Percentiles rank a stretch among this genome's conserved stretches.
Evolutionary conservation across 177 flowering plant species (phyloP).

Genomic region (Vitis hybrid): DNA sequence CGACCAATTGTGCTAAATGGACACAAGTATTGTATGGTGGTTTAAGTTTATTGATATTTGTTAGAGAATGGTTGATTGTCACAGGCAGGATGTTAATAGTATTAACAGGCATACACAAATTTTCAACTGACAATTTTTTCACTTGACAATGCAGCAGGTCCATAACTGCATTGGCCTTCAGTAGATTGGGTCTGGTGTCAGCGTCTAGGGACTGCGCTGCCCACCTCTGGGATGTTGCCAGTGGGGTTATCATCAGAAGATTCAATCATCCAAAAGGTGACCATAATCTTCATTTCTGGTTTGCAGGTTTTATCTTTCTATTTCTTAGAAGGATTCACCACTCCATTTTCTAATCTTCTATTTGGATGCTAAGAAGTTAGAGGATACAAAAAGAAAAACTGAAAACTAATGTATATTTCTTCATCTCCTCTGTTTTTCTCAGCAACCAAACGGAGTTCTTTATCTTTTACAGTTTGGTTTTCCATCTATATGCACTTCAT

Average conservation of each 20-base stretch:
- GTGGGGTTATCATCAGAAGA: constrained; percentile 27
- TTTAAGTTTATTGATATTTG: constrained; percentile 14
- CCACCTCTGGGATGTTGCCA: constrained; percentile 51
- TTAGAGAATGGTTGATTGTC: not conserved
- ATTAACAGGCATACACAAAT: not conserved
- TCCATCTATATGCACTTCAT: too few relatives aligned
- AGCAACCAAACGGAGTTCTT: too few relatives aligned
- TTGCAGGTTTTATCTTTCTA: too few relatives aligned
- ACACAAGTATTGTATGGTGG: constrained; percentile 57
- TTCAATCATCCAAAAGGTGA: constrained; percentile 52
- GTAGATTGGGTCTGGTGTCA: constrained; percentile 39
- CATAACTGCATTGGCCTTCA: constrained; percentile 50
- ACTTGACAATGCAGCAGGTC: constrained; percentile 36
- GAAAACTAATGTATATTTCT: not conserved
- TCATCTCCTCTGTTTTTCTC: too few relatives aligned
- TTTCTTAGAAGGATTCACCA: not conserved
- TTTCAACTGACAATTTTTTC: not conserved
- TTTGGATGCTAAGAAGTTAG: not conserved
- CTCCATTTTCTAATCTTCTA: not conserved
- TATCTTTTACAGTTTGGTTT: too few relatives aligned
- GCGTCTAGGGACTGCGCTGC: constrained; percentile 58
- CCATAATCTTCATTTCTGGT: not conserved
- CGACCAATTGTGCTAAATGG: constrained; percentile 35
- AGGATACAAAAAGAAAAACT: not conserved
- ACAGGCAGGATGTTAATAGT: too few relatives aligned